phyloP scores from a whole-genome alignment of 2,329 filamentous ascomycete genomes.

The Pyricularia pennisetigena region DNA sequence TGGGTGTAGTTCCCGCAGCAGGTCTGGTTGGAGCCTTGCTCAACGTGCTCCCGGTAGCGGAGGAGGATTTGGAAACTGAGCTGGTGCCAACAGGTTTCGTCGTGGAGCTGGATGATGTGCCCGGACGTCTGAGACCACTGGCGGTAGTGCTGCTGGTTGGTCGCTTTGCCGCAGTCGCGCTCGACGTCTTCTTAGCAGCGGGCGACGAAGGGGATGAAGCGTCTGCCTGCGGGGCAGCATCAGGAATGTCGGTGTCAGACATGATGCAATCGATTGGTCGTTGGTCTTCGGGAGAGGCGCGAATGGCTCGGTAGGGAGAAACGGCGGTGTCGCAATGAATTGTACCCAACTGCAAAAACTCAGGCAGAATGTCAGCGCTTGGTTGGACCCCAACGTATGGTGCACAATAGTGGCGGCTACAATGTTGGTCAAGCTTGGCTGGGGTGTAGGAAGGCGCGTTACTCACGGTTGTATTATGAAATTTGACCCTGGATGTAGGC shows the following conservation, averaged over 20 bases:
- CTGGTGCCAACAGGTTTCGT: slow-evolving; percentile 20
- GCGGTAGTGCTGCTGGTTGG: slow-evolving; percentile 11
- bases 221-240: slow-evolving; percentile 18
- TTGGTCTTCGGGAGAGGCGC: not conserved
- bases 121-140: slow-evolving; percentile 13
- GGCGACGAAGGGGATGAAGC: slow-evolving; percentile 8
- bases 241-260: slow-evolving; percentile 22
- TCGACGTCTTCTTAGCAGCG: slow-evolving; percentile 14
- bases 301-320: not conserved
- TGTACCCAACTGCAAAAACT: not conserved
- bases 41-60: slow-evolving; percentile 14
- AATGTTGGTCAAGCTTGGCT: not conserved
- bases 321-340: not conserved
- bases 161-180: slow-evolving; percentile 11
- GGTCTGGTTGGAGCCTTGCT: slow-evolving; percentile 22
- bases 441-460: not conserved
- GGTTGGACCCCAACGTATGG: not conserved
- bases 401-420: not conserved
- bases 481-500: not conserved
- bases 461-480: not conserved
- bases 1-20: slow-evolving; percentile 14
- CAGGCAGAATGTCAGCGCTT: not conserved
- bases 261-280: slow-evolving; percentile 13
- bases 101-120: slow-evolving; percentile 13
- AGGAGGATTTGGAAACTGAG: slow-evolving; percentile 14